A percentile compares a stretch with the other conserved stretches of the same genome.
These are phyloP conservation scores for Phytopythium litorale DNA, from an alignment of 352 stramenopile genomes.

Conservation along the genomic window DNA sequence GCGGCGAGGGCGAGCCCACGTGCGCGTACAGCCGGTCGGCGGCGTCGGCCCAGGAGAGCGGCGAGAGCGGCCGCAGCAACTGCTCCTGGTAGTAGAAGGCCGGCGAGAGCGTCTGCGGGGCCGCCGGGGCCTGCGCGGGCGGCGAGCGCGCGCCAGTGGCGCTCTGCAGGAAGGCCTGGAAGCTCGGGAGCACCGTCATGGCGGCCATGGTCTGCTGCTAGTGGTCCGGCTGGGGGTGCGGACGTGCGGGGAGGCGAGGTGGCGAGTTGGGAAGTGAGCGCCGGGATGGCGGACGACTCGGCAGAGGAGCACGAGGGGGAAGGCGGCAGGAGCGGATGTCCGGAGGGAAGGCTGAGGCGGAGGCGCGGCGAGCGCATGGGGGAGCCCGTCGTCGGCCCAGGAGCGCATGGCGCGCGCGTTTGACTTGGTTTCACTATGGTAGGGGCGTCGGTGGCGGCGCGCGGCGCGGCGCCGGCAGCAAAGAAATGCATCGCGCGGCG, in stretches of 20 bases:
- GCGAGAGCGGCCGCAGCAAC: conserved; percentile 1
- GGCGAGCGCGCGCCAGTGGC: conserved; percentile 23
- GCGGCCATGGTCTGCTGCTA: conserved; percentile 13
- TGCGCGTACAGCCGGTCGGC: conserved; percentile 14
- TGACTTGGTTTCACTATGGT: conserved; percentile 1
- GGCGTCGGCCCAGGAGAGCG: conserved; percentile 4
- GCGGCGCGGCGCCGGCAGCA: conserved; percentile 17
- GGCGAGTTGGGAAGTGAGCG: conserved; percentile 24
- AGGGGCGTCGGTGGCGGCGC: not conserved
- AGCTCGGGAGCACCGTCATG: conserved; percentile 49
- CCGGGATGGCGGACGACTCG: not conserved
- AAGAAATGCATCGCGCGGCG: conserved; percentile 35
- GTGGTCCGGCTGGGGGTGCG: not conserved
- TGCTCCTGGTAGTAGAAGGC: not conserved
- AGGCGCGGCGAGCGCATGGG: too few species aligned
- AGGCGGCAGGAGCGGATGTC: too few species aligned
- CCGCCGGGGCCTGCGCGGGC: conserved; percentile 2
- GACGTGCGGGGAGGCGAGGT: conserved; percentile 1
- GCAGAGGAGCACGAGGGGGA: not conserved
- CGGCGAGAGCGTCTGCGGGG: conserved; percentile 8
- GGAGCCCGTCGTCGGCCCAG: not conserved
- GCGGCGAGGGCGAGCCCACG: conserved; percentile 8
- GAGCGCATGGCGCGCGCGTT: not conserved
- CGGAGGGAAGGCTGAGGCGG: too few species aligned
- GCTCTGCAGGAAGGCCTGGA: conserved; percentile 52